Base-by-base conservation (phyloP, 495 filamentous ascomycete species). In the Glarea lozoyensis region DNA sequence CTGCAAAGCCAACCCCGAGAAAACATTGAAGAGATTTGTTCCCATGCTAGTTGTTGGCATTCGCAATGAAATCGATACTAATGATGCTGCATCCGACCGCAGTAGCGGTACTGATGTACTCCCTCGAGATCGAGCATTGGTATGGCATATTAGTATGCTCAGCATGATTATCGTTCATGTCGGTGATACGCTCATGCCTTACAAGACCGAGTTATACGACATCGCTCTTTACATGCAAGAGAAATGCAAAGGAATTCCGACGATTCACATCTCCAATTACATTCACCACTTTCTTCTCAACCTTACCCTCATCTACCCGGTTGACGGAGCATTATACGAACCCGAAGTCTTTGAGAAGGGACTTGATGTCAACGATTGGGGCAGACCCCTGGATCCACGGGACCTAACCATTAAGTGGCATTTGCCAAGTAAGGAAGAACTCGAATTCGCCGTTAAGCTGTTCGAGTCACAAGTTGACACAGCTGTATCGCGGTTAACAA, bases 141-240 rank as follows among this genome's bases (percentile, higher is more conserved):
- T 97, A 11, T 97, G 93, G 93, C 86, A 95, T 58, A 78, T 99
- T 53, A 94, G 87, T 61, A 86, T 97, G 69, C 76, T 99, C 2
- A 94, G 88, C 61, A 99, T 99, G 92, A 94, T 86, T 46, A 86
- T 95, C 10, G 92, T 99, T 30, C 92, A 99, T 50, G 87, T 97
- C 39, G 92, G 92, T 17, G 77, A 82, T 55, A 82, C 86, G 38
- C 84, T 97, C 18, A 68, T 99, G 38, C 79, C 83, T 35, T 88
- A 94, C 67, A 86, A 84, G 58, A 67, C 85, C 38, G 83, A 95
- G 42, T 74, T 99, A 1, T 85, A 94, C 46, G 84, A 88, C 34
- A 92, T 97, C 58, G 89, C 92, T 16, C 66, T 82, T 38, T 95
- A 89, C 60, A 95, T 97, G 90, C 90, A 96, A 59, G 72, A 92